Base-by-base conservation (phyloP, 2,329 filamentous ascomycete genomes). In the Triangularia setosa region DNA sequence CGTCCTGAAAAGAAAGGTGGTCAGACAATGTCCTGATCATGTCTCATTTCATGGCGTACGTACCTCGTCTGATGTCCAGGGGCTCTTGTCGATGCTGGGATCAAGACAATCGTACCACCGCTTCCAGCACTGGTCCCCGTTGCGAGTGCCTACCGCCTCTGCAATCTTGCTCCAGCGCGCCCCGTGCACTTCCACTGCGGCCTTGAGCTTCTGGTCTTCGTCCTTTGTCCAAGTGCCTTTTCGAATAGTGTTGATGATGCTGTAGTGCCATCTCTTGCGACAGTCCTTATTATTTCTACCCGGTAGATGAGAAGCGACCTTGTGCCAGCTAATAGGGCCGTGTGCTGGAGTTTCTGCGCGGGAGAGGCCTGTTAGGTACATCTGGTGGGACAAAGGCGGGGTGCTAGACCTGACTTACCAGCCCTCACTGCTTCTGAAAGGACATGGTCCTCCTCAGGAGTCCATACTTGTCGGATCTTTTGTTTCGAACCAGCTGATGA, bases 281-380 rank as follows among this genome's bases (percentile, higher is more conserved):
- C 71, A 72, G 64, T 72, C 69, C 55, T 72, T 72, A 65, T 72
- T 72, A 33, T 70, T 72, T 12, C 71, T 64, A 4, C 69, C 67
- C 0, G 70, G 69, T 24, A 72, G 65, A 12, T 70, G 64, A 12
- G 64, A 55, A 2, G 70, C 69, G 25, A 71, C 68, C 30, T 65
- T 68, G 64, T 69, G 68, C 70, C 70, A 71, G 61, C 67, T 71
- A 58, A 71, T 62, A 18, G 68, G 30, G 18, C 69, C 70, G 3
- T 65, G 44, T n/a, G 40, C 55, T 3, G 65, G 68, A 1, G 65
- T 69, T 40, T 71, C 69, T 71, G 53, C 21, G 3, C 16, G 28
- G 11, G 23, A 14, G 12, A 16, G 9, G n/a, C 30, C n/a, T 25
- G 30, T 48, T 56, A 61, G 24, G 54, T 25, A 48, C 11, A 14